Base-by-base conservation (phyloP, 1,139 yeast genomes). In the Magnusiomyces paraingens region DNA sequence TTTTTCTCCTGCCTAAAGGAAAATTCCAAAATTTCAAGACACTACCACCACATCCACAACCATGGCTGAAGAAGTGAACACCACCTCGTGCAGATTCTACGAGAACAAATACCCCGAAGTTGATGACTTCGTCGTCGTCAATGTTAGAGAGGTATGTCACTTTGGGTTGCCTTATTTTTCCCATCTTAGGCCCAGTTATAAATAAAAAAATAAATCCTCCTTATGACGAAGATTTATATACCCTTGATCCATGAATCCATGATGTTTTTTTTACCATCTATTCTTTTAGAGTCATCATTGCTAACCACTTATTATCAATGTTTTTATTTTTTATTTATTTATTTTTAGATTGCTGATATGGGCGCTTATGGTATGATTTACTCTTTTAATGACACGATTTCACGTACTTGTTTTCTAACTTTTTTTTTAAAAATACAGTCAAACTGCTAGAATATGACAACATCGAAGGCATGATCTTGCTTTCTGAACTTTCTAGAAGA, bases 101-200 rank as follows among this genome's bases (percentile, higher is more conserved):
- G 99, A 93, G 73, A 93, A 91, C 82, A 91, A 91, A 73, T 93
- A 85, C 77, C 99, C 99, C 59, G 99, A 93, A 73, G 95, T 94
- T 67, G 99, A 93, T 65, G 99, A 94, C 71, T 95, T 93, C 63
- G 98, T 93, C 61, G 91, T 93, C 93, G 99, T 93, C 69, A 93
- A 93, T 73, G 99, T 93, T 66, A 96, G 89, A 77, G 96, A 90
- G 50, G 58, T 55, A 44, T 18, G 57, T 51, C 10, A 8, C n/a
- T 12, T 22, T 22, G 22, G 15, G 32, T 2, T 14, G 29, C 14
- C 39, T 39, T 35, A 12, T 52, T 49, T 51, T 55, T 38, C 51
- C n/a, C n/a, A n/a, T n/a, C n/a, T n/a, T n/a, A n/a, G n/a, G n/a
- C n/a, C n/a, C n/a, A n/a, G n/a, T n/a, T n/a, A n/a, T n/a, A n/a